Percentiles rank a stretch among this genome's conserved stretches.
Evolutionary conservation across 129 eudicot genomes (phyloP).

Genomic region (Apium graveolens): DNA sequence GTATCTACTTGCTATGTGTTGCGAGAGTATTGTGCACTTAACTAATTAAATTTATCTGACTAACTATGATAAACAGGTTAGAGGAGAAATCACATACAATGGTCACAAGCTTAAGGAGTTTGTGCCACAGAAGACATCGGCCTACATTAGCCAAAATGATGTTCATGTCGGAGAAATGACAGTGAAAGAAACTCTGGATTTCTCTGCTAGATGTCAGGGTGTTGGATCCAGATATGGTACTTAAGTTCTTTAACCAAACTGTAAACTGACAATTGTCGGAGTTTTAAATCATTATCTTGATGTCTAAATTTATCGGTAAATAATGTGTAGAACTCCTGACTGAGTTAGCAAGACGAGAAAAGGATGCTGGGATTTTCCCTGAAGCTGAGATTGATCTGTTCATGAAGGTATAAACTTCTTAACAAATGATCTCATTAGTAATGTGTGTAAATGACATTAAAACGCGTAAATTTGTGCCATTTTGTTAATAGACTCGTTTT

Average conservation of each 20-base stretch:
- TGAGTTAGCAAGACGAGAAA: constrained; percentile 90
- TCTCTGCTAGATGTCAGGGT: constrained; percentile 87
- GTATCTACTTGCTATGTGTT: neutral
- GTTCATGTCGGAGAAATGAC: constrained; percentile 85
- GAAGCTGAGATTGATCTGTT: constrained; percentile 93
- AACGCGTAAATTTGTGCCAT: neutral
- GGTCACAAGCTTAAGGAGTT: constrained; percentile 74
- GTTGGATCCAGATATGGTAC: constrained; percentile 83
- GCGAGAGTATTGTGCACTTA: neutral
- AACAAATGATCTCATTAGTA: neutral
- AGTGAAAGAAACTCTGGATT: constrained; percentile 74
- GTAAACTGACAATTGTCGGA: neutral
- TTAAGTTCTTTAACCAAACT: neutral
- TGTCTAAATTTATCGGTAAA: neutral
- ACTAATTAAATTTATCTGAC: neutral
- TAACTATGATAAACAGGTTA: constrained; percentile 28
- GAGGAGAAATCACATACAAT: constrained; percentile 74
- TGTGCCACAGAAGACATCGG: constrained; percentile 73
- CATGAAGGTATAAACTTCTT: constrained; percentile 59
- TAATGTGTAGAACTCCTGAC: constrained; percentile 47
- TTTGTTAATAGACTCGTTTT: neutral
- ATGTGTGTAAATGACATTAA: neutral
- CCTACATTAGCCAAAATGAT: constrained; percentile 82
- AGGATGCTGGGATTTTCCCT: constrained; percentile 67
- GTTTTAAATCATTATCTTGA: neutral